Evolutionary conservation across 805 yeast genomes (phyloP).

Genomic region (Clavispora carvajalis): DNA sequence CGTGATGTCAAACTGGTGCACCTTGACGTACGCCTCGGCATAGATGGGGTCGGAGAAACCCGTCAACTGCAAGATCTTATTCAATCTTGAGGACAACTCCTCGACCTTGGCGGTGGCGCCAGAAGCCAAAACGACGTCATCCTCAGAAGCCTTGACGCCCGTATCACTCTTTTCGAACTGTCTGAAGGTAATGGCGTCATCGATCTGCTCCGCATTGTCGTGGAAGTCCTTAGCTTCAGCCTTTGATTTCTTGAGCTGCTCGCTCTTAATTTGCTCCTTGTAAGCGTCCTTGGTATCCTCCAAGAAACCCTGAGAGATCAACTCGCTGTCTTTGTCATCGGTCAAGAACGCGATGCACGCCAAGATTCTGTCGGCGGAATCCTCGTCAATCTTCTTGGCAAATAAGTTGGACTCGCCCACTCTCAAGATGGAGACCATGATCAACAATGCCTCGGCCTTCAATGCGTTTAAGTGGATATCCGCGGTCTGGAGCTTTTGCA

Average conservation of each 20-base stretch:
- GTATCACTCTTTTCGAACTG: conserved; percentile 54
- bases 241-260: conserved; percentile 54
- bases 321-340: conserved; percentile 51
- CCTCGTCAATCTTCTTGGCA: conserved; percentile 83
- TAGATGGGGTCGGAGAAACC: conserved; percentile 98
- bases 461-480: conserved; percentile 68
- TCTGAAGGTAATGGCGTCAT: conserved; percentile 73
- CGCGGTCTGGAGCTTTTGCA: conserved; percentile 51
- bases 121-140: conserved; percentile 56
- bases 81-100: conserved; percentile 70
- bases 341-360: conserved; percentile 78
- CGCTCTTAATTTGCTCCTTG: conserved; percentile 58
- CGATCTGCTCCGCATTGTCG: conserved; percentile 68
- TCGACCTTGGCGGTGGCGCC: conserved; percentile 48
- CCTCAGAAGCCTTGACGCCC: conserved; percentile 28
- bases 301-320: conserved; percentile 66
- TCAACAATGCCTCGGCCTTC: conserved; percentile 90
- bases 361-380: conserved; percentile 89
- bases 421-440: conserved; percentile 86
- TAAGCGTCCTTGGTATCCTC: conserved; percentile 86
- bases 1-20: conserved; percentile 95
- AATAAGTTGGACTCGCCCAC: conserved; percentile 73
- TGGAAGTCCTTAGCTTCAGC: conserved; percentile 52
- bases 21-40: conserved; percentile 93
- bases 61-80: conserved; percentile 88